Conservation (phyloP, 768 basidiomycete genomes). For the Boletus sp. region DNA sequence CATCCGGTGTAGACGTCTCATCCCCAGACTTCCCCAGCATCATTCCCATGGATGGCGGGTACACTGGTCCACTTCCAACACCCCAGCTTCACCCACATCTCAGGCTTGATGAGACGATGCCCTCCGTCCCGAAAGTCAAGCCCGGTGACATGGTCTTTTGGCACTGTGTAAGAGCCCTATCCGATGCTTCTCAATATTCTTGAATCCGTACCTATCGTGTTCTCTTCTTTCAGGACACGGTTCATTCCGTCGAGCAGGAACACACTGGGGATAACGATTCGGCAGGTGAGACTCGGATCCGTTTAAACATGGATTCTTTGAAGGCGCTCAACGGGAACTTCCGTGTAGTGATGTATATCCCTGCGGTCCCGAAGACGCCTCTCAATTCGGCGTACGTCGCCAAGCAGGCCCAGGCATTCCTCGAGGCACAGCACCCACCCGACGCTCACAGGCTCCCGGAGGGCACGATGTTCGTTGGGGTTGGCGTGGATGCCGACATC, state of each 20-base stretch:
- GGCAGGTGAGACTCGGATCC: conserved; percentile 38
- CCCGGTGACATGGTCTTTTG: too few relatives aligned
- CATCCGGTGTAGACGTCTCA: too few relatives aligned
- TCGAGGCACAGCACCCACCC: conserved; percentile 59
- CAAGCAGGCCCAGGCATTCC: conserved; percentile 61
- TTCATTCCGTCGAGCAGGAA: conserved; percentile 47
- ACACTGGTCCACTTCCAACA: too few relatives aligned
- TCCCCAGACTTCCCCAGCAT: too few relatives aligned
- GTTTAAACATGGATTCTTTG: neutral
- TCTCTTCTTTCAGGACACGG: conserved; percentile 35
- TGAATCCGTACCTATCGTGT: neutral
- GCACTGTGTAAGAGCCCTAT: too few relatives aligned
- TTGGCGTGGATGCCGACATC: too few relatives aligned
- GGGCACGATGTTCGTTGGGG: too few relatives aligned
- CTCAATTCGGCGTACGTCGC: conserved; percentile 59
- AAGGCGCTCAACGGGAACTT: neutral
- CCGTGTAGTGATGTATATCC: conserved; percentile 70
- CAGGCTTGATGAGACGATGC: too few relatives aligned
- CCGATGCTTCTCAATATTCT: neutral
- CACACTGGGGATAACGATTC: conserved; percentile 57
- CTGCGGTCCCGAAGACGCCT: conserved; percentile 64
- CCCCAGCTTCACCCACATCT: too few relatives aligned
- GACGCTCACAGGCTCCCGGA: too few relatives aligned
- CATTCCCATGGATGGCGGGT: too few relatives aligned
- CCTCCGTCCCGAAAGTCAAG: too few relatives aligned